Conservation (phyloP, 495 filamentous ascomycete species). For the Apiosordaria backusii region DNA sequence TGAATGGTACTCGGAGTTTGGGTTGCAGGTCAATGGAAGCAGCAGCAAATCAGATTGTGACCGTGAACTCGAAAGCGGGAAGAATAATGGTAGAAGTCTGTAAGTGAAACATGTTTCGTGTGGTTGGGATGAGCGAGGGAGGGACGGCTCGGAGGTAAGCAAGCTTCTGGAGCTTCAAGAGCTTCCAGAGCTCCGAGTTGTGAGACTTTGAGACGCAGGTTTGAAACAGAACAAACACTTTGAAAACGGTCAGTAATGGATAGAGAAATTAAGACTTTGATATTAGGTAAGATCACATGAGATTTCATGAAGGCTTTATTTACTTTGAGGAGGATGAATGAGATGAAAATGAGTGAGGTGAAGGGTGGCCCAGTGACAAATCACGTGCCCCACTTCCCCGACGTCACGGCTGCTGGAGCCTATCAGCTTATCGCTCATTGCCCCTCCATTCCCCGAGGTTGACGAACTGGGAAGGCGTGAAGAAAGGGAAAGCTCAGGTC, state of each 20-base stretch:
- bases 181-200: too few species aligned
- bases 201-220: too few species aligned
- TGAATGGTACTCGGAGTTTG: background rate
- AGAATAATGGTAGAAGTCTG: background rate
- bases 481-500: slow-evolving; percentile 1
- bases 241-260: too few species aligned
- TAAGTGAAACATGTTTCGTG: background rate
- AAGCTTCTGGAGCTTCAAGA: background rate
- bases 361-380: background rate
- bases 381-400: slow-evolving; percentile 1
- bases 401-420: slow-evolving; percentile 10
- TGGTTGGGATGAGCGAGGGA: background rate
- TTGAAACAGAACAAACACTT: too few species aligned
- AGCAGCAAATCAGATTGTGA: background rate
- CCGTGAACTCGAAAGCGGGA: background rate
- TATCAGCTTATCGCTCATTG: slow-evolving; percentile 17
- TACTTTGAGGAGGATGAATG: background rate
- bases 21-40: background rate
- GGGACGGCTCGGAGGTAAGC: background rate
- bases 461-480: slow-evolving; percentile 34
- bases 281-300: too few species aligned
- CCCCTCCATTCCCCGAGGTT: background rate
- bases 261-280: too few species aligned
- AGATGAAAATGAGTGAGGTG: background rate
- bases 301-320: too few species aligned